phyloP scores from a whole-genome alignment of 768 basidiomycete species.

The Rhizopogon roseolus region DNA sequence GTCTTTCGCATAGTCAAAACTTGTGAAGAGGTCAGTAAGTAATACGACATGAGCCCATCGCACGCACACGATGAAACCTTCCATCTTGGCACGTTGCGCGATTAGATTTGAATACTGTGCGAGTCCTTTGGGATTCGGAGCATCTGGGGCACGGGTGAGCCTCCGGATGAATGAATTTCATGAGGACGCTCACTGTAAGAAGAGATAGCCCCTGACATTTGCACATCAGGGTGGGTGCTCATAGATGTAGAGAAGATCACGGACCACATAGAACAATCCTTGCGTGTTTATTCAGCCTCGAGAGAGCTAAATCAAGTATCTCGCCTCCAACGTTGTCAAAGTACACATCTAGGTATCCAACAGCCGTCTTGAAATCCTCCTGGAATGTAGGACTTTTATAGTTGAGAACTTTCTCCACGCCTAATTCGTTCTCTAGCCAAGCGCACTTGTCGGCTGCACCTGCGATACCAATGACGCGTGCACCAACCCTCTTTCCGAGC shows the following conservation, averaged over 20 bases:
- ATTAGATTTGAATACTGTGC: constrained; percentile 68
- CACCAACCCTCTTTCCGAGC: constrained; percentile 72
- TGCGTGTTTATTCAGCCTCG: constrained; percentile 70
- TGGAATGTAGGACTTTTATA: constrained; percentile 79
- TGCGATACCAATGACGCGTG: constrained; percentile 84
- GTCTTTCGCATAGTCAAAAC: constrained; percentile 68
- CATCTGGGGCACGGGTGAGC: constrained; percentile 34
- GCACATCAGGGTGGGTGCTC: background rate
- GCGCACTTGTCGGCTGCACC: constrained; percentile 79
- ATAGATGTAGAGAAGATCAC: constrained; percentile 15
- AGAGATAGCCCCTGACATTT: constrained; percentile 68
- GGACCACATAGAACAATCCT: constrained; percentile 78
- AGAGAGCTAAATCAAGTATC: constrained; percentile 74
- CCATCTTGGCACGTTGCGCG: constrained; percentile 67
- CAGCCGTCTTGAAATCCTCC: constrained; percentile 61
- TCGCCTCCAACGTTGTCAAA: constrained; percentile 85
- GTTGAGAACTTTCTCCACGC: constrained; percentile 79
- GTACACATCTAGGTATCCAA: constrained; percentile 79
- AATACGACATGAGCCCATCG: background rate
- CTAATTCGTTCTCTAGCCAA: constrained; percentile 82
- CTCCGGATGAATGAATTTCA: too few species aligned
- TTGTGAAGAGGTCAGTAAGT: constrained; percentile 17
- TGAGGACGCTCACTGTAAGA: constrained; percentile 57
- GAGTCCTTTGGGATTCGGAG: constrained; percentile 58
- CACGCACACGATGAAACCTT: constrained; percentile 79